These are phyloP conservation scores for Cryphonectria naterciae DNA, from an alignment of 2,329 filamentous ascomycete genomes.

Conservation along the genomic window DNA sequence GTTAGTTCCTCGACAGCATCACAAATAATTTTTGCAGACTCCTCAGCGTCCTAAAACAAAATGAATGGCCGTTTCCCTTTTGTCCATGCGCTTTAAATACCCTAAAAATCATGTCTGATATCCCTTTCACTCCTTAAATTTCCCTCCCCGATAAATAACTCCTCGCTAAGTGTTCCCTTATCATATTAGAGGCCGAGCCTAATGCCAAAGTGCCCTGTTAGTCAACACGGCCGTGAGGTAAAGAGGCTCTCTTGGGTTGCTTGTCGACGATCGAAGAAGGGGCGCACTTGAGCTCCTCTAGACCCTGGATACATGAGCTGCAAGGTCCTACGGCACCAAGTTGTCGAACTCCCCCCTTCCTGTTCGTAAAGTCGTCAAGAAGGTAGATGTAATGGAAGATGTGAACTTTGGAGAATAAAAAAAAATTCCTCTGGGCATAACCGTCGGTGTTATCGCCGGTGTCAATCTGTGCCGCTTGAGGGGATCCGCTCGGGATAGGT, in stretches of 20 bases:
- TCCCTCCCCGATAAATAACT: background rate
- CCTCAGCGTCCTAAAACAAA: background rate
- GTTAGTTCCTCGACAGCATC: background rate
- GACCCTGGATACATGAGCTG: background rate
- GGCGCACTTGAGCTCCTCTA: too few species aligned
- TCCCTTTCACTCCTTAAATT: background rate
- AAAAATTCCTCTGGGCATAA: too few species aligned
- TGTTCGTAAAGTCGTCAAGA: background rate
- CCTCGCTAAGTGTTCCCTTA: background rate
- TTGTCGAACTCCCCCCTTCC: background rate
- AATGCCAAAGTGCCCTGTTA: background rate
- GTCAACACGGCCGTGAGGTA: background rate
- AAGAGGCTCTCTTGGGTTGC: background rate
- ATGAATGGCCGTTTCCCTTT: background rate
- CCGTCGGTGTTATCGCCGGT: too few species aligned
- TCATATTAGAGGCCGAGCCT: background rate
- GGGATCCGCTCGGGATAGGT: too few species aligned
- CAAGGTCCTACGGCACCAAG: background rate
- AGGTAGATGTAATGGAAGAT: background rate
- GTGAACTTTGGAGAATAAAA: too few species aligned
- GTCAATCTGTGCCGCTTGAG: too few species aligned
- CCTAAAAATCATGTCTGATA: background rate
- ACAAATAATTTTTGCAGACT: background rate
- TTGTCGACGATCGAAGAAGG: background rate
- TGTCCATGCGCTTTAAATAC: background rate